Conservation (phyloP, 805 yeast species). For the Cyberlindnera euphorbiiphila region DNA sequence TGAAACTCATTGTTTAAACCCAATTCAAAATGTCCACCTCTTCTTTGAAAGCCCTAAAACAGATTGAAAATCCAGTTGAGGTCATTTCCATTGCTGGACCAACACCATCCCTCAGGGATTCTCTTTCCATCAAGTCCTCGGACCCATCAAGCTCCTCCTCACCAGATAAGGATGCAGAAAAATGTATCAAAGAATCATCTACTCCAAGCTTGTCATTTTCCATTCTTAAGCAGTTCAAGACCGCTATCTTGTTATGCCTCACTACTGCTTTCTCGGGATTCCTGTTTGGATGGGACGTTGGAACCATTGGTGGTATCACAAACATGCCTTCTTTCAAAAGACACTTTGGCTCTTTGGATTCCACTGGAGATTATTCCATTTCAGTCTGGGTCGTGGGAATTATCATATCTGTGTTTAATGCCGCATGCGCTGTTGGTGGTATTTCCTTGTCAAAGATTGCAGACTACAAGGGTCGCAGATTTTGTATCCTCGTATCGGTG, state of each 20-base stretch:
- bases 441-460: slow-evolving; percentile 50
- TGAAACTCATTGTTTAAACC: no score
- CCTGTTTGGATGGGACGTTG: slow-evolving; percentile 75
- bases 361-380: slow-evolving; percentile 37
- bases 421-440: slow-evolving; percentile 73
- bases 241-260: slow-evolving; percentile 18
- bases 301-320: slow-evolving; percentile 70
- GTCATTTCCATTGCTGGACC: no score
- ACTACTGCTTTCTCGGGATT: slow-evolving; percentile 66
- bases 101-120: no score
- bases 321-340: slow-evolving; percentile 53
- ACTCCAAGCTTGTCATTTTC: no score
- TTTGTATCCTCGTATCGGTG: slow-evolving; percentile 51
- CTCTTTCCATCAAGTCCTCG: no score
- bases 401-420: slow-evolving; percentile 54
- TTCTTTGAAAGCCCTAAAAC: no score
- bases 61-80: no score
- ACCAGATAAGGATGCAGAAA: no score
- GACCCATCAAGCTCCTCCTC: no score
- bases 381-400: slow-evolving; percentile 49
- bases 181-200: no score
- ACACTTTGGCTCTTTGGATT: slow-evolving; percentile 46
- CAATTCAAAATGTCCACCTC: no score
- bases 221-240: background rate
- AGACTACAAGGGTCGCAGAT: slow-evolving; percentile 58